Conservation (phyloP, 2,329 filamentous ascomycete genomes). For the Alternaria incomplexa region DNA sequence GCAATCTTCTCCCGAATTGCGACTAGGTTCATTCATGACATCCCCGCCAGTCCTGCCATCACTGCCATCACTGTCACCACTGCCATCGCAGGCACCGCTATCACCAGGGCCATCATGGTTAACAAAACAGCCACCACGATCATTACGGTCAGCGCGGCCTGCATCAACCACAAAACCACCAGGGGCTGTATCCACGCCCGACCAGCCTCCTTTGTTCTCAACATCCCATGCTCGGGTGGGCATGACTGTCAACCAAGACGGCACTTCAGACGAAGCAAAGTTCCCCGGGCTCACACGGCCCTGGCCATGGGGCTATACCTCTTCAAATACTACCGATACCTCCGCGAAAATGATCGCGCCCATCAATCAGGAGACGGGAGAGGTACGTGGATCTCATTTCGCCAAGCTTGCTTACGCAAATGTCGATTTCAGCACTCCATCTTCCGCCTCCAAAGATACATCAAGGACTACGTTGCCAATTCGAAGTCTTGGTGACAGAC, state of each 20-base stretch:
- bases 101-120: not conserved
- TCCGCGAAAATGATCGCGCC: not conserved
- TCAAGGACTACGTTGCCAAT: not conserved
- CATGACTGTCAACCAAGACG: not conserved
- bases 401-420: not conserved
- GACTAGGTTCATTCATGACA: not conserved
- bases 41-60: not conserved
- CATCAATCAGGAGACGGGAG: not conserved
- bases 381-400: not conserved
- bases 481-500: not conserved
- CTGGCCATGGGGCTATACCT: not conserved
- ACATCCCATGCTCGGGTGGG: not conserved
- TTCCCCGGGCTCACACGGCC: not conserved
- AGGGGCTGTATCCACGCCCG: not conserved
- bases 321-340: not conserved
- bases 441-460: not conserved
- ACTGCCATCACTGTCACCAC: not conserved
- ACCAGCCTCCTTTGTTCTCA: not conserved
- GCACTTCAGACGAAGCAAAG: not conserved
- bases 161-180: not conserved
- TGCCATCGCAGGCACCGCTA: not conserved
- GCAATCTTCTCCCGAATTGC: not conserved
- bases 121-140: not conserved
- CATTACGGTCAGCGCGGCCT: not conserved
- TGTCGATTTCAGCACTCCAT: not conserved